Conservation (phyloP, 768 basidiomycete species). For the Pleurotus platypus region DNA sequence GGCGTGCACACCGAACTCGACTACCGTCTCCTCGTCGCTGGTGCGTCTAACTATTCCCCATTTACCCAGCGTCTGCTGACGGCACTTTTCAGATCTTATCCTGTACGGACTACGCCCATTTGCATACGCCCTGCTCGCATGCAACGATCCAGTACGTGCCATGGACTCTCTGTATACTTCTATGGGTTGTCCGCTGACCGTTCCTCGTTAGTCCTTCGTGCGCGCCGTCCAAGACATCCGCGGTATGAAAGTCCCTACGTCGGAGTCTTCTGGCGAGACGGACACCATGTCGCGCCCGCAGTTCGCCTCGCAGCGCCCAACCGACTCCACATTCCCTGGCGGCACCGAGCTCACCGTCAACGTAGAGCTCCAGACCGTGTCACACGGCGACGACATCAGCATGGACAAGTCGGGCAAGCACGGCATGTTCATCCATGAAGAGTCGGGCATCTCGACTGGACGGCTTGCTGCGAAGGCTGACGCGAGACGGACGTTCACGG, state of each 20-base stretch:
- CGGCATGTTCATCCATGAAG: not conserved
- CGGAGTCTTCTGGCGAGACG: not conserved
- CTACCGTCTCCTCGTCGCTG: slow-evolving; percentile 14
- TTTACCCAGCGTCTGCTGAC: not conserved
- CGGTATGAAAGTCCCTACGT: not conserved
- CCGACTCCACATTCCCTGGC: not conserved
- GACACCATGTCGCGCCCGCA: not conserved
- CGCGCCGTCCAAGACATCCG: slow-evolving; percentile 9
- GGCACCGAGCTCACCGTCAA: not conserved
- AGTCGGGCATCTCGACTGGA: not conserved
- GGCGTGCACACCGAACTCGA: slow-evolving; percentile 13
- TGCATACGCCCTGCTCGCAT: slow-evolving; percentile 15
- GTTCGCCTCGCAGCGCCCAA: not conserved
- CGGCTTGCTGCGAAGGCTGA: not conserved
- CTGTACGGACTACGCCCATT: slow-evolving; percentile 15
- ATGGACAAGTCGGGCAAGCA: not conserved
- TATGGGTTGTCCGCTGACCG: too few relatives aligned
- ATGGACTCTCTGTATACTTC: not conserved
- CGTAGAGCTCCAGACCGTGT: slow-evolving; percentile 2
- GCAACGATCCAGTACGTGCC: slow-evolving; percentile 13
- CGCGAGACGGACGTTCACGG: not conserved
- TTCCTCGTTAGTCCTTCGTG: slow-evolving; percentile 6
- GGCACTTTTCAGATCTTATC: slow-evolving; percentile 10
- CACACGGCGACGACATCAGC: too few relatives aligned
- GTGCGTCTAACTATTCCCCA: not conserved